These are phyloP conservation scores for Colletotrichum zoysiae DNA, from an alignment of 2,329 filamentous ascomycete species.

Conservation along the genomic window DNA sequence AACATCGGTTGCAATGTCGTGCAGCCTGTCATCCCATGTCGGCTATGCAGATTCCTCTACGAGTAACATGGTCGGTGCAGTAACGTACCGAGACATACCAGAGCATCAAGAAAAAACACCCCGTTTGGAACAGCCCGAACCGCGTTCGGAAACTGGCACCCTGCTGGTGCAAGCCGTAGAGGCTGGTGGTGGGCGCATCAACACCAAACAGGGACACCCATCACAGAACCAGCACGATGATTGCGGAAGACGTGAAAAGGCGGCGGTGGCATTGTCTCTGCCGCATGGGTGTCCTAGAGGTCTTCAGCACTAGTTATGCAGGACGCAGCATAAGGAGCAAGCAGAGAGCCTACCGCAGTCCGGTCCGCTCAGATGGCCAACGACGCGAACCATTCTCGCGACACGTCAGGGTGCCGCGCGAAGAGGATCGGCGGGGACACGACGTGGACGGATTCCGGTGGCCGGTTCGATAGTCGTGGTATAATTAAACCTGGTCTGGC, in stretches of 20 bases:
- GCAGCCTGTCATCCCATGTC: constrained; percentile 28
- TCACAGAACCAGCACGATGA: constrained; percentile 23
- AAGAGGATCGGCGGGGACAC: neutral
- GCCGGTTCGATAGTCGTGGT: constrained; percentile 30
- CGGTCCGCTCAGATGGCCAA: neutral
- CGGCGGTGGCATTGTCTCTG: constrained; percentile 12
- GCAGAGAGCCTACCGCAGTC: constrained; percentile 17
- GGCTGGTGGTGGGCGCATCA: constrained; percentile 26
- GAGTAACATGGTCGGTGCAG: constrained; percentile 1
- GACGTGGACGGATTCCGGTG: constrained; percentile 11
- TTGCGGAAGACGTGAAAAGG: constrained; percentile 15
- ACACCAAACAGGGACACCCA: constrained; percentile 31
- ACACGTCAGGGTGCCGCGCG: constrained; percentile 10
- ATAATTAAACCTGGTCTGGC: constrained; percentile 19
- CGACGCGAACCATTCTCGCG: constrained; percentile 6
- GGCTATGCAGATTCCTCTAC: neutral
- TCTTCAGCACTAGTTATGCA: neutral
- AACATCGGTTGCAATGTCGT: constrained; percentile 23
- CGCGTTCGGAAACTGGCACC: constrained; percentile 20
- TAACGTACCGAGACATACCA: neutral
- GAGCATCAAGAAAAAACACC: neutral
- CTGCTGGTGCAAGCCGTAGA: constrained; percentile 14
- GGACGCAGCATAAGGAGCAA: constrained; percentile 6
- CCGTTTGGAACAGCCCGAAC: neutral
- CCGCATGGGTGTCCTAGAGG: constrained; percentile 12